These are phyloP conservation scores for Sequoia sempervirens DNA, from an alignment of 75 land plant species.

Conservation along the genomic window DNA sequence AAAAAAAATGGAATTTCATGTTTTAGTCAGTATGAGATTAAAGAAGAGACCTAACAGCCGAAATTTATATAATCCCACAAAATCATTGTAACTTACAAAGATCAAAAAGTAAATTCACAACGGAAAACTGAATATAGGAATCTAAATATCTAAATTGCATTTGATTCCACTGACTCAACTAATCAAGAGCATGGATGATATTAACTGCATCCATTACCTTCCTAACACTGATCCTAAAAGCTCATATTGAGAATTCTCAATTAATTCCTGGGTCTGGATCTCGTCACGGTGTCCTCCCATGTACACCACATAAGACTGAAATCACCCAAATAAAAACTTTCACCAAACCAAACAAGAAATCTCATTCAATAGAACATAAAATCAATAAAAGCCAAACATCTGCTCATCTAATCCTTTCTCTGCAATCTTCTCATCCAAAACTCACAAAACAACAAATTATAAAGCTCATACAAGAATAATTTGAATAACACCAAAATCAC, in stretches of 20 bases:
- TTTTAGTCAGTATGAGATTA: not conserved
- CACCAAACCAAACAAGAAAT: not conserved
- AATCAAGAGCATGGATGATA: not conserved
- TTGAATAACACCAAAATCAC: too few relatives aligned
- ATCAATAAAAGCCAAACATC: not conserved
- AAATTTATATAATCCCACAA: not conserved
- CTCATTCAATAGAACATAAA: not conserved
- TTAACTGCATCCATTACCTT: conserved; percentile 19
- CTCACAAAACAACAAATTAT: too few relatives aligned
- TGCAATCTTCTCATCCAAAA: too few relatives aligned
- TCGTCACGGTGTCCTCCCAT: conserved; percentile 29
- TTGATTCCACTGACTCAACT: not conserved
- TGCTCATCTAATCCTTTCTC: too few relatives aligned
- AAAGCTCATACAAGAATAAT: too few relatives aligned
- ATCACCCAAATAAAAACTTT: not conserved
- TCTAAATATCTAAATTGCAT: not conserved
- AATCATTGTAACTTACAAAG: not conserved
- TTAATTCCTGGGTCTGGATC: not conserved
- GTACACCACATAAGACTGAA: conserved; percentile 52
- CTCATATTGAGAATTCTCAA: conserved; percentile 15
- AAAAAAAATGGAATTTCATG: not conserved
- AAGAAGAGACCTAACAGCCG: too few relatives aligned
- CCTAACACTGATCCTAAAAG: conserved; percentile 26
- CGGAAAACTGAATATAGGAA: not conserved
- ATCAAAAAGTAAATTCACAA: not conserved